phyloP scores from a whole-genome alignment of 1,284 basidiomycete species.

The Golubevia pallescens region DNA sequence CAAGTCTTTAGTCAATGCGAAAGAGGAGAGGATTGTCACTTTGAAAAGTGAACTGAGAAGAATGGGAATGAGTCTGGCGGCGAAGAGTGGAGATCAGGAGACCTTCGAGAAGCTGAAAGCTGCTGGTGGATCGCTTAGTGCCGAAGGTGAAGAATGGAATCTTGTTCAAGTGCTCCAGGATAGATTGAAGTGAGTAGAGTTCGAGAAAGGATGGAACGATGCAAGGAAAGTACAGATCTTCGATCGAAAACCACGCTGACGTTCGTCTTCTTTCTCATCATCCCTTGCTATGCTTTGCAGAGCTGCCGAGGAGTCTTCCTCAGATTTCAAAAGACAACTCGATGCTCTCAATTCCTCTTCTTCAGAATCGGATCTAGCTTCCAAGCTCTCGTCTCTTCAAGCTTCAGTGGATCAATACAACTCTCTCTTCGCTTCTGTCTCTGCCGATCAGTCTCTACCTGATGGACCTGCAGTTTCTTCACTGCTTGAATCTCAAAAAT shows the following conservation, averaged over 20 bases:
- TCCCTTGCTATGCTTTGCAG: not conserved
- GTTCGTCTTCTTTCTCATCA: too few relatives aligned
- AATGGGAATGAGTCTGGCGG: slow-evolving; percentile 34
- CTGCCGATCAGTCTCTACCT: not conserved
- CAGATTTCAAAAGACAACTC: slow-evolving; percentile 16
- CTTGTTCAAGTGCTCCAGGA: too few relatives aligned
- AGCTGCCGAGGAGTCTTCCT: slow-evolving; percentile 11
- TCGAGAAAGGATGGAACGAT: too few relatives aligned
- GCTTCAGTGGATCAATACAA: slow-evolving; percentile 7
- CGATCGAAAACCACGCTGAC: too few relatives aligned
- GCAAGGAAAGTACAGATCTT: too few relatives aligned
- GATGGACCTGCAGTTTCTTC: not conserved
- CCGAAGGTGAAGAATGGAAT: too few relatives aligned
- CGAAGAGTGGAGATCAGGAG: slow-evolving; percentile 32
- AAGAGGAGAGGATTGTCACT: slow-evolving; percentile 45
- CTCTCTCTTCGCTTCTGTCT: slow-evolving; percentile 4
- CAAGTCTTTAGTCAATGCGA: slow-evolving; percentile 46
- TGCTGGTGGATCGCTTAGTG: not conserved
- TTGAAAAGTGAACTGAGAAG: slow-evolving; percentile 43
- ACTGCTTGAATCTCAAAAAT: slow-evolving; percentile 2
- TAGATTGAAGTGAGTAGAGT: too few relatives aligned
- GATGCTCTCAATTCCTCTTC: slow-evolving; percentile 17
- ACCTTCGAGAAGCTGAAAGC: slow-evolving; percentile 17
- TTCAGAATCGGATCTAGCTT: slow-evolving; percentile 9
- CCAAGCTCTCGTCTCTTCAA: slow-evolving; percentile 12